These are phyloP conservation scores for Fusarium xyrophilum DNA, from an alignment of 2,329 filamentous ascomycete species.

Conservation along the genomic window DNA sequence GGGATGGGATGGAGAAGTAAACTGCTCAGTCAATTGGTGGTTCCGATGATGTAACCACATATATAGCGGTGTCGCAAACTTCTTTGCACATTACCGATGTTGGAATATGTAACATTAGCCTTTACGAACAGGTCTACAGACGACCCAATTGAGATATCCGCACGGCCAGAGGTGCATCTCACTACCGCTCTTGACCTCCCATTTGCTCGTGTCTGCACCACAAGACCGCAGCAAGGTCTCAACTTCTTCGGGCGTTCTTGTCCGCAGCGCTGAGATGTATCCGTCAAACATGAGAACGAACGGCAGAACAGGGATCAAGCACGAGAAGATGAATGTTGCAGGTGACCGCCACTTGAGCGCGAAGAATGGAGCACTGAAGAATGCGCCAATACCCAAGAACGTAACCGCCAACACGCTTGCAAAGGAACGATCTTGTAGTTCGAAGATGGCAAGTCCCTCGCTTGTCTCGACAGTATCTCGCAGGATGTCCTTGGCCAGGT, in stretches of 20 bases:
- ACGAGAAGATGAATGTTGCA: conserved; percentile 69
- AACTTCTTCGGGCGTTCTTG: conserved; percentile 71
- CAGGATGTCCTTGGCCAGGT: conserved; percentile 65
- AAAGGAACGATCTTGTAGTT: conserved; percentile 72
- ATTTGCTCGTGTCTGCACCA: conserved; percentile 52
- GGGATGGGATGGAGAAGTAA: conserved; percentile 46
- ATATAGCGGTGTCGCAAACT: background rate
- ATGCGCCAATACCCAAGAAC: conserved; percentile 59
- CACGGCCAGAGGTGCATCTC: conserved; percentile 58
- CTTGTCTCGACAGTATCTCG: conserved; percentile 69
- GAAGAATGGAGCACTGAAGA: conserved; percentile 61
- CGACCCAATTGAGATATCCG: conserved; percentile 60
- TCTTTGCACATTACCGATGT: background rate
- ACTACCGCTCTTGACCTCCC: conserved; percentile 58
- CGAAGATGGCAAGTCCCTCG: conserved; percentile 74
- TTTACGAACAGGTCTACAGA: conserved; percentile 50
- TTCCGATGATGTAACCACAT: conserved; percentile 45
- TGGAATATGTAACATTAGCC: background rate
- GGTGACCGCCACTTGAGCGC: conserved; percentile 60
- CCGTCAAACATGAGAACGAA: conserved; percentile 74
- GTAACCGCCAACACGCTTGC: conserved; percentile 61
- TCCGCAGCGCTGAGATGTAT: conserved; percentile 69
- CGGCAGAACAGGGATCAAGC: conserved; percentile 69
- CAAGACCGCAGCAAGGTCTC: conserved; percentile 63
- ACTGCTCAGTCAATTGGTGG: conserved; percentile 57